A percentile compares a stretch with the other conserved stretches of the same genome.
These are phyloP conservation scores for Amanita exitialis DNA, from an alignment of 768 basidiomycete species.

Conservation along the genomic window DNA sequence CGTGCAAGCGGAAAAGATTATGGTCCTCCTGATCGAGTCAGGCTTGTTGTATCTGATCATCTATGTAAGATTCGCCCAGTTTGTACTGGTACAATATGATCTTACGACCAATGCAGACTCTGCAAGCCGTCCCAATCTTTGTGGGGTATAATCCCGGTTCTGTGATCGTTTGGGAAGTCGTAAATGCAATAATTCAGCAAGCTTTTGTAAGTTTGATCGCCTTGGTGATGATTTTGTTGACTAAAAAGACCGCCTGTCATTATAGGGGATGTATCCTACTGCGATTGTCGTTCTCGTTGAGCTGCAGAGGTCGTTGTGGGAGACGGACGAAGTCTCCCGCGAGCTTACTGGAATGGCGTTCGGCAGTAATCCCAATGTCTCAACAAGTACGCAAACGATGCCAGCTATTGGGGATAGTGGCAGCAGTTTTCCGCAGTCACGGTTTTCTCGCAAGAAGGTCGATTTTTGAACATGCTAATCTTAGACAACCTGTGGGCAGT, in stretches of 20 bases:
- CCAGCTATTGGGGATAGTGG: neutral
- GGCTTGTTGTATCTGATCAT: slow-evolving; percentile 18
- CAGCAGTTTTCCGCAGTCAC: neutral
- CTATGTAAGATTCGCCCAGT: slow-evolving; percentile 12
- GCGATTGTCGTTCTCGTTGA: slow-evolving; percentile 2
- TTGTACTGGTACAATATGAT: neutral
- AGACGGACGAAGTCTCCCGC: neutral
- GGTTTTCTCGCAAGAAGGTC: neutral
- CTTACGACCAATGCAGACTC: slow-evolving; percentile 11
- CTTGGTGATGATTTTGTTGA: neutral
- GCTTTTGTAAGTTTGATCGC: slow-evolving; percentile 13
- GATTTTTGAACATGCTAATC: too few species aligned
- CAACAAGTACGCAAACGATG: neutral
- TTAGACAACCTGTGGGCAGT: too few species aligned
- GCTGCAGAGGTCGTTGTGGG: slow-evolving; percentile 1
- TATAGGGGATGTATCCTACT: slow-evolving; percentile 2
- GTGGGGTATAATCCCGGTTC: slow-evolving; percentile 15
- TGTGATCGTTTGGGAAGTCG: slow-evolving; percentile 15
- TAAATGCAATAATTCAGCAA: slow-evolving; percentile 21
- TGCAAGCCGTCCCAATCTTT: slow-evolving; percentile 21
- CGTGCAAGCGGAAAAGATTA: slow-evolving; percentile 18
- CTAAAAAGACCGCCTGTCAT: neutral
- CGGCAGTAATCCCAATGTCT: neutral
- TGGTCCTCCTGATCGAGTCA: slow-evolving; percentile 19
- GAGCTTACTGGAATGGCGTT: neutral